phyloP scores from a whole-genome alignment of 371 early-diverging fungal species.

The Mucor mucedo region DNA sequence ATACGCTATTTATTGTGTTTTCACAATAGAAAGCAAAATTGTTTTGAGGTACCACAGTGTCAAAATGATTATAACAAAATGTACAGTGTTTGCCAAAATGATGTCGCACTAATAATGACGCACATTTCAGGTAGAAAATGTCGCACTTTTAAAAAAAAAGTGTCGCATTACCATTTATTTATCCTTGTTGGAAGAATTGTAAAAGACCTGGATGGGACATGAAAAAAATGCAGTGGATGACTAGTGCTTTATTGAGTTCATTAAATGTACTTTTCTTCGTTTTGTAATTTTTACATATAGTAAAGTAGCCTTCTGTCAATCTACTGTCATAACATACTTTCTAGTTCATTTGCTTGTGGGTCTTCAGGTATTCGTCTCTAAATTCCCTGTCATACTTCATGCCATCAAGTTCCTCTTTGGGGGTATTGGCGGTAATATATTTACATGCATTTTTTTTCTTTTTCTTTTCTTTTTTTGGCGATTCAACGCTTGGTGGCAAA shows the following conservation, averaged over 20 bases:
- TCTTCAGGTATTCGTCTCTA: constrained; percentile 11
- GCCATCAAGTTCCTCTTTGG: constrained; percentile 5
- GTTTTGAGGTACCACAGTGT: constrained; percentile 5
- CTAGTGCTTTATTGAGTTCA: background rate
- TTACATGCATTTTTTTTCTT: constrained; percentile 1
- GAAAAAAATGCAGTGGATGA: too few relatives aligned
- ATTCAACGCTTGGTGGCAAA: constrained; percentile 11
- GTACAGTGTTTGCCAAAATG: too few relatives aligned
- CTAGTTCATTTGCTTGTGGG: constrained; percentile 15
- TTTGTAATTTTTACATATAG: background rate
- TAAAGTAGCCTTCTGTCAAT: constrained; percentile 13
- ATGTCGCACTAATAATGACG: too few relatives aligned
- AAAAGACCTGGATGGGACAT: too few relatives aligned
- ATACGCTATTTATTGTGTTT: too few relatives aligned
- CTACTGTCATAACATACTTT: constrained; percentile 11
- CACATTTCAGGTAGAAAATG: too few relatives aligned
- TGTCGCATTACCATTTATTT: too few relatives aligned
- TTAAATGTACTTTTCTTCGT: background rate
- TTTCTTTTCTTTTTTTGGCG: background rate
- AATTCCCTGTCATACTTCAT: constrained; percentile 18
- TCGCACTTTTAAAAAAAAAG: too few relatives aligned
- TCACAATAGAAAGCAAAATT: background rate
- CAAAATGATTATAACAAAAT: background rate
- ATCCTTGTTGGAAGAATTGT: too few relatives aligned
- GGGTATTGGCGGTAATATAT: constrained; percentile 15